These are phyloP conservation scores for Hypoxylon perforatum DNA, from an alignment of 495 filamentous ascomycete genomes.

Conservation along the genomic window DNA sequence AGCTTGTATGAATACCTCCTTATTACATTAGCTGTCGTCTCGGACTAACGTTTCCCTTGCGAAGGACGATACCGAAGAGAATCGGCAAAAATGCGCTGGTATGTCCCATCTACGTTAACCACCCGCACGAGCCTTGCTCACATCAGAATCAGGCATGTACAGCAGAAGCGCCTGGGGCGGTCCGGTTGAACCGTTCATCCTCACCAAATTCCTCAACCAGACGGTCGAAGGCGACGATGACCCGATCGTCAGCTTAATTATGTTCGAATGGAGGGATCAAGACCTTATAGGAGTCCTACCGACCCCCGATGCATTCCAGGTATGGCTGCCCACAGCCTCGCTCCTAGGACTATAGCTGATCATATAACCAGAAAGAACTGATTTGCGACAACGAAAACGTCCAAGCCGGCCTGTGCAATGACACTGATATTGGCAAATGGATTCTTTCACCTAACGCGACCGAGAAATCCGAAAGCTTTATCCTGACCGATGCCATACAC, in stretches of 20 bases:
- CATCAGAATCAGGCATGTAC: constrained; percentile 81
- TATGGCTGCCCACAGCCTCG: constrained; percentile 28
- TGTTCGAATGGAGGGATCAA: constrained; percentile 94
- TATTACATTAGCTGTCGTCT: constrained; percentile 6
- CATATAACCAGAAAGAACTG: constrained; percentile 65
- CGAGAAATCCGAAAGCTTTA: constrained; percentile 71
- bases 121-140: constrained; percentile 23
- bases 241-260: constrained; percentile 82
- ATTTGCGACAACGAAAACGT: constrained; percentile 81
- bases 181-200: constrained; percentile 86
- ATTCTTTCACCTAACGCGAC: constrained; percentile 80
- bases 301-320: constrained; percentile 39
- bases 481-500: constrained; percentile 83
- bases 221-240: constrained; percentile 68
- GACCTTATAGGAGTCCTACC: constrained; percentile 74
- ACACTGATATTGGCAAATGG: constrained; percentile 83
- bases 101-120: constrained; percentile 22
- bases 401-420: constrained; percentile 73
- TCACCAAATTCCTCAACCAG: constrained; percentile 78
- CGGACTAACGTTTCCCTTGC: constrained; percentile 17
- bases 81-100: constrained; percentile 85
- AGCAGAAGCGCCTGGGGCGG: constrained; percentile 90
- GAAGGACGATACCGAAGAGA: constrained; percentile 78
- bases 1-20: constrained; percentile 50
- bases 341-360: constrained; percentile 23